Conservation (phyloP, 1,284 basidiomycete species). For the Earliella scabrosa region DNA sequence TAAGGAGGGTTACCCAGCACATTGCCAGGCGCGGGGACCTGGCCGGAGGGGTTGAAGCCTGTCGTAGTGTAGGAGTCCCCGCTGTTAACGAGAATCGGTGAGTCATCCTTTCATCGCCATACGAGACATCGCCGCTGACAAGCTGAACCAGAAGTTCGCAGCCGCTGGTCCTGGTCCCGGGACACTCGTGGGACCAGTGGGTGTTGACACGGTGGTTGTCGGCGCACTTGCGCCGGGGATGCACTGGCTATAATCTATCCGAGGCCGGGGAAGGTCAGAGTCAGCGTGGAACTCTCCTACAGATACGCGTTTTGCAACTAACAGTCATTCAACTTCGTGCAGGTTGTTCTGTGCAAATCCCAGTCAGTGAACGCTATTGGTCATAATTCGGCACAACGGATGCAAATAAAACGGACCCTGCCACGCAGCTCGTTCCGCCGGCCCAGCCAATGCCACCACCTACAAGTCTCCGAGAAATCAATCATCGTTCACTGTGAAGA, state of each 20-base stretch:
- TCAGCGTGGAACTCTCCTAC: background rate
- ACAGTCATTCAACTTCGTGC: background rate
- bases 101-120: no score
- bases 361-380: no score
- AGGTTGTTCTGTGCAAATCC: no score
- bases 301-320: no score
- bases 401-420: background rate
- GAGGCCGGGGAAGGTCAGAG: background rate
- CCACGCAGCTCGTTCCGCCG: background rate
- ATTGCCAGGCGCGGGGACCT: slow-evolving; percentile 50
- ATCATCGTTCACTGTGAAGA: no score
- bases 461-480: no score
- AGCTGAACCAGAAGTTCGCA: slow-evolving; percentile 55
- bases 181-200: slow-evolving; percentile 27
- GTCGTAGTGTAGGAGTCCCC: slow-evolving; percentile 66
- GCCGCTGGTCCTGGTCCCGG: slow-evolving; percentile 22
- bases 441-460: background rate
- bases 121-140: slow-evolving; percentile 45
- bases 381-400: no score
- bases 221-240: slow-evolving; percentile 37
- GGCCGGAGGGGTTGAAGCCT: slow-evolving; percentile 46
- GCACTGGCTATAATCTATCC: slow-evolving; percentile 50
- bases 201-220: slow-evolving; percentile 29
- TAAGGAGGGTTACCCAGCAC: slow-evolving; percentile 62
- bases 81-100: slow-evolving; percentile 34